Base-by-base conservation (phyloP, 805 yeast species). In the Starmerella geochares region DNA sequence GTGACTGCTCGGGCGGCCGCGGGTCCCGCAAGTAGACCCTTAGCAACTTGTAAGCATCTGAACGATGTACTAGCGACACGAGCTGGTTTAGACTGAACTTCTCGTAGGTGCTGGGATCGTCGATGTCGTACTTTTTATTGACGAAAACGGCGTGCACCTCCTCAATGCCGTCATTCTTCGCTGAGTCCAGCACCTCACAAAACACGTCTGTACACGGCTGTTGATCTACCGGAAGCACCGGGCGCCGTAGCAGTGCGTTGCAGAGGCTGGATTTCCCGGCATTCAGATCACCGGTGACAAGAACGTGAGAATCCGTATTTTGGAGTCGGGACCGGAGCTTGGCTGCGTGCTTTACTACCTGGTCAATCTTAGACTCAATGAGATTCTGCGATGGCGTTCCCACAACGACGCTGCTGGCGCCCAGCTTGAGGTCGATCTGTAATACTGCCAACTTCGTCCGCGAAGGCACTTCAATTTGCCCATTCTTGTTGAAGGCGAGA, bases 151-250 rank as follows among this genome's bases (percentile, higher is more conserved):
- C 97, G 66, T 92, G 98, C 1, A 90, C 96, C 64, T 88, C 95
- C 67, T 94, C 96, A 14, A 78, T 60, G 16, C 81, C 78, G 36
- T 73, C 69, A 62, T 90, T 90, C 39, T 80, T 84, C 19, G 78
- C 70, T 10, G 87, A 86, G 64, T 92, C 96, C 25, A 85, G 71
- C 7, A 94, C 90, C 66, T 94, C 98, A 64, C 96, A 88, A 61
- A 94, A 94, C 0, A 92, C 96, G 54, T 85, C 81, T 0, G 99
- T 92, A 60, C 96, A 87, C 2, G 99, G 99, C 63, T 92, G 95
- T 62, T 92, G 98, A 66, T 92, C 99, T 61, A 84, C 95, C 0
- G 99, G 98, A 43, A 92, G 67, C 2, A 92, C 67, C 45, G 78
- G 76, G 46, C 92, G 74, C 57, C 88, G 73, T 52, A 92, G 68